These are phyloP conservation scores for Yarrowia deformans DNA, from an alignment of 805 yeast genomes.

Conservation along the genomic window DNA sequence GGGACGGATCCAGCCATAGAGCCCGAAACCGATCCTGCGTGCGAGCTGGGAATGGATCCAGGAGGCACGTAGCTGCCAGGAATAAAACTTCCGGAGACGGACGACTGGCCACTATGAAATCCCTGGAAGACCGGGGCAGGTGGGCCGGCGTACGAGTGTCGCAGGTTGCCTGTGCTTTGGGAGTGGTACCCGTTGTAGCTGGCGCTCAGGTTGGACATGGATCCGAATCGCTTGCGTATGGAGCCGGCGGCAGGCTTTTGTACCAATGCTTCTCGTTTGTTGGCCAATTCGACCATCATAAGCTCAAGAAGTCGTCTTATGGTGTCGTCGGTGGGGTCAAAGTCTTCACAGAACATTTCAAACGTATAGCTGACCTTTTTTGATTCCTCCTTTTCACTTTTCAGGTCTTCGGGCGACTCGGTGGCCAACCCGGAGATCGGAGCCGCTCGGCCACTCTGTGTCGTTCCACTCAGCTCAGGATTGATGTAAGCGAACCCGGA, in stretches of 20 bases:
- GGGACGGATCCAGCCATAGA: slow-evolving; percentile 25
- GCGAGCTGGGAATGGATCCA: slow-evolving; percentile 34
- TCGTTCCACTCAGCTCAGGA: slow-evolving; percentile 32
- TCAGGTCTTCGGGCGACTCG: slow-evolving; percentile 34
- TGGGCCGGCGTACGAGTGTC: slow-evolving; percentile 19
- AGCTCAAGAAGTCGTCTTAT: slow-evolving; percentile 35
- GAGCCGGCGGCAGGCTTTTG: slow-evolving; percentile 32
- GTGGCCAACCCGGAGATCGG: slow-evolving; percentile 36
- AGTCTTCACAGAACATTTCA: slow-evolving; percentile 37
- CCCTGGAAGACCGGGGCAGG: slow-evolving; percentile 32
- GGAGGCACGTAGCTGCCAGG: slow-evolving; percentile 33
- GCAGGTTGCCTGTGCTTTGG: slow-evolving; percentile 25
- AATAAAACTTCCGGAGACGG: slow-evolving; percentile 13
- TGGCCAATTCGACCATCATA: slow-evolving; percentile 39
- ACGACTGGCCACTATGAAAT: slow-evolving; percentile 24
- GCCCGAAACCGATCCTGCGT: slow-evolving; percentile 17
- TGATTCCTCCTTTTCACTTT: slow-evolving; percentile 16
- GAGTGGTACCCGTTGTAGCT: slow-evolving; percentile 28
- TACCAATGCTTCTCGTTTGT: slow-evolving; percentile 31
- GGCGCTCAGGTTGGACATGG: slow-evolving; percentile 37
- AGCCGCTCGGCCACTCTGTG: slow-evolving; percentile 4
- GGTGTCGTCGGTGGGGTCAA: slow-evolving; percentile 37
- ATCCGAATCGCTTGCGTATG: slow-evolving; percentile 35
- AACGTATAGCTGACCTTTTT: slow-evolving; percentile 32
- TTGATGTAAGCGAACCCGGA: slow-evolving; percentile 39